Evolutionary conservation across 441 rosid species (phyloP).

Genomic region (Populus hybrid): DNA sequence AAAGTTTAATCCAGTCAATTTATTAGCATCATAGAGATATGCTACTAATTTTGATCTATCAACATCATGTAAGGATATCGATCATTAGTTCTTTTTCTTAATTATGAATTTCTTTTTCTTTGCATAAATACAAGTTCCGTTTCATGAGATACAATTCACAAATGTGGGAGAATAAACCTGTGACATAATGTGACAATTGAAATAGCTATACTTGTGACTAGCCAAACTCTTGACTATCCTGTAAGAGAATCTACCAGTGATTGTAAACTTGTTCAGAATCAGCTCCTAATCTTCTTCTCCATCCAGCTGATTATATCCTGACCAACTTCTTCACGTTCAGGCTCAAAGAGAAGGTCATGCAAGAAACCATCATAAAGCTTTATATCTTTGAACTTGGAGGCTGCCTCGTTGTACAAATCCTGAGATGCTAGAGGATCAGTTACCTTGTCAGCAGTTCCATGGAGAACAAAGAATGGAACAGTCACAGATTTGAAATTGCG

Average conservation of each 20-base stretch:
- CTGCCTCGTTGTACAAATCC: conserved; percentile 74
- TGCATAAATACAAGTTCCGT: conserved; percentile 11
- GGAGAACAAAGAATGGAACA: conserved; percentile 91
- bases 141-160: neutral
- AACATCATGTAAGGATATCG: too few species aligned
- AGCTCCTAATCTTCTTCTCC: conserved; percentile 54
- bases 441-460: conserved; percentile 86
- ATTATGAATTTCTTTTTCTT: neutral
- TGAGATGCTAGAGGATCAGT: conserved; percentile 91
- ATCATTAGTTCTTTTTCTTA: too few species aligned
- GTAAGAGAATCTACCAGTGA: conserved; percentile 12
- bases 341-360: conserved; percentile 96
- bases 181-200: neutral
- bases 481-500: conserved; percentile 61
- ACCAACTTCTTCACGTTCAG: conserved; percentile 73
- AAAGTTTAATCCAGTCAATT: too few species aligned
- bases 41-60: too few species aligned
- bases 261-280: conserved; percentile 5
- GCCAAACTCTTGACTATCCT: neutral
- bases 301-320: conserved; percentile 83
- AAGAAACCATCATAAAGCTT: conserved; percentile 84
- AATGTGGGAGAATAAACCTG: neutral
- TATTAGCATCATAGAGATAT: too few species aligned
- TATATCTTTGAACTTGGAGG: conserved; percentile 75
- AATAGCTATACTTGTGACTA: neutral